Evolutionary conservation across 345 rosid species (phyloP).

Genomic region (Toxicodendron radicans): DNA sequence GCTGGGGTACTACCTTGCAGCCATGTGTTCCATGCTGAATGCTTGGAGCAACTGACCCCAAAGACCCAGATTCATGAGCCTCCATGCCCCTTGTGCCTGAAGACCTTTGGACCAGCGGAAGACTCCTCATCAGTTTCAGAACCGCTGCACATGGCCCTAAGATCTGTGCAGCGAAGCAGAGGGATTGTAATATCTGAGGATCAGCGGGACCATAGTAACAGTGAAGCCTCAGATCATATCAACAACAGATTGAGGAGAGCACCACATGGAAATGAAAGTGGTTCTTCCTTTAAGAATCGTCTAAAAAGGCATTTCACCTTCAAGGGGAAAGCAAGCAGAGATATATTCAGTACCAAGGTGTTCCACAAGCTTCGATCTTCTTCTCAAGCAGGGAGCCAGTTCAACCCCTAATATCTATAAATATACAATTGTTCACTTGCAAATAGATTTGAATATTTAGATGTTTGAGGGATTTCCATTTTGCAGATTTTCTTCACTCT

Average conservation of each 20-base stretch:
- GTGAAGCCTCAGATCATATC: conserved; percentile 31
- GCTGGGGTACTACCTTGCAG: conserved; percentile 82
- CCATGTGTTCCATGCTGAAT: conserved; percentile 87
- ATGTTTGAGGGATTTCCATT: conserved; percentile 15
- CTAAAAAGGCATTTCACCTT: conserved; percentile 52
- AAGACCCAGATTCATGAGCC: conserved; percentile 71
- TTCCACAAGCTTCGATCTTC: conserved; percentile 36
- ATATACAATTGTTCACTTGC: conserved; percentile 23
- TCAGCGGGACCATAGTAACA: conserved; percentile 24
- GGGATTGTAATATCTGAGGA: conserved; percentile 46
- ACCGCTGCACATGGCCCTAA: conserved; percentile 65
- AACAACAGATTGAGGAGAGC: conserved; percentile 39
- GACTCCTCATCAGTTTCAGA: conserved; percentile 53
- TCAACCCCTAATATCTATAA: conserved; percentile 16
- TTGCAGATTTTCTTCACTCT: conserved; percentile 9
- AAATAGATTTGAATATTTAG: conserved; percentile 19
- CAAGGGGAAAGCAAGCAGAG: conserved; percentile 39
- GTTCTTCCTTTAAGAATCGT: conserved; percentile 45
- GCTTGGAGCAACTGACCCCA: conserved; percentile 80
- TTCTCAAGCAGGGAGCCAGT: conserved; percentile 27
- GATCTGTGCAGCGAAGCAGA: conserved; percentile 58
- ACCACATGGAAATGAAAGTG: conserved; percentile 25
- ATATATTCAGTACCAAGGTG: conserved; percentile 24
- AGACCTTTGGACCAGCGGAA: conserved; percentile 42
- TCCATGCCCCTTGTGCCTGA: conserved; percentile 65